Conservation (phyloP, 1,284 basidiomycete genomes). For the Spongispora temasekensis region DNA sequence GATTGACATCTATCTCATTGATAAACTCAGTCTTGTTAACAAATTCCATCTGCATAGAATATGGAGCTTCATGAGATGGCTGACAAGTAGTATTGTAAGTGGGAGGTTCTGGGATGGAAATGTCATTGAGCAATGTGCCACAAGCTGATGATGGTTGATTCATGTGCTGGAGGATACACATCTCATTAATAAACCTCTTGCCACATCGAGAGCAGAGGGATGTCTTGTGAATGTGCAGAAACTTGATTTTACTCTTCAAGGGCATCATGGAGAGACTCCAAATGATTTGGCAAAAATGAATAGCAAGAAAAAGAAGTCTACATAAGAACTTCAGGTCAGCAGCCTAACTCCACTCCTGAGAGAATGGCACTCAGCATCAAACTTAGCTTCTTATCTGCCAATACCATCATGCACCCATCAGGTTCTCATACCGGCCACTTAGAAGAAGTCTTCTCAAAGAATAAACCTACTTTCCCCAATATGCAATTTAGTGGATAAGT, state of each 20-base stretch:
- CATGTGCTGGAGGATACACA: slow-evolving; percentile 4
- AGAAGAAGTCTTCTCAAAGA: too few species aligned
- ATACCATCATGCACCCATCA: too few species aligned
- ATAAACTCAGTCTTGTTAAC: background rate
- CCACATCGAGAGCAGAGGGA: background rate
- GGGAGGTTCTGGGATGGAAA: background rate
- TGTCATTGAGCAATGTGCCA: background rate
- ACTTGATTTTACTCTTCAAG: too few species aligned
- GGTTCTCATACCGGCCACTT: too few species aligned
- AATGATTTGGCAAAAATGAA: background rate
- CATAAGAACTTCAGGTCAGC: too few species aligned
- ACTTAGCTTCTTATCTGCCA: too few species aligned
- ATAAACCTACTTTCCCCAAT: background rate
- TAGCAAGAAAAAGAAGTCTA: too few species aligned
- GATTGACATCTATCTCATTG: background rate
- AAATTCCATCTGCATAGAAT: background rate
- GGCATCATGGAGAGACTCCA: background rate
- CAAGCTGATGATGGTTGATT: slow-evolving; percentile 3
- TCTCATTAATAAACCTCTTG: slow-evolving; percentile 3
- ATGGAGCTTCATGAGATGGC: background rate
- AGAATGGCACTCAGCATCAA: too few species aligned
- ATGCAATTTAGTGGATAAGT: too few species aligned
- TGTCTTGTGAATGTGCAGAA: background rate
- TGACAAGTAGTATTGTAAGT: background rate
- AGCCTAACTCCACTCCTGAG: too few species aligned